Base-by-base conservation (phyloP, 805 yeast genomes). In the Candida patagonica region DNA sequence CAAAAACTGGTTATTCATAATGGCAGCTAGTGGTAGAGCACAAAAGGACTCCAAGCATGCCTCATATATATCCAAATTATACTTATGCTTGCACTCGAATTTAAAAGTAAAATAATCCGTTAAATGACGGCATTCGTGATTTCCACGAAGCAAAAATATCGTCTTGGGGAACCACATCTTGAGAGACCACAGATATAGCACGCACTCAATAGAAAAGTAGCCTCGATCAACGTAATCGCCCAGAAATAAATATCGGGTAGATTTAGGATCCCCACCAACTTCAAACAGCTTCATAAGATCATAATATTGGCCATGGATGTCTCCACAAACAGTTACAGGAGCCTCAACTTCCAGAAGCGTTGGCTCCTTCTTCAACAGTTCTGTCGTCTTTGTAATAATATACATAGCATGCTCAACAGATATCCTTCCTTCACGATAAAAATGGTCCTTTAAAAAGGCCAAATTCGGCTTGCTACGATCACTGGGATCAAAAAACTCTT, bases 201-300 rank as follows among this genome's bases (percentile, higher is more conserved):
- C 56, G 41, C 66, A 61, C 46, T 89, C 98, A 45, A 86, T 74
- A 10, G 95, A 82, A 55, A 83, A 88, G 17, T 83, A 75, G 3
- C 98, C 98, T 48, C 98, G 70, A 62, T 89, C 98, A 16, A 89
- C 96, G 56, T 88, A 89, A 61, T 89, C 97, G 12, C 97, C 96
- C 41, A 88, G 62, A 53, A 89, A 88, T 40, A 88, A 65, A 57
- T 85, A 89, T 15, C 82, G 70, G 1, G 94, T 80, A n/a, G 56
- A 61, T 12, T 63, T 67, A 9, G 96, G 95, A 54, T 80, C 78
- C 2, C 97, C 97, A 29, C 96, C 95, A 13, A 87, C 89, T 57
- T 89, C 96, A 55, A 89, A 84, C 32, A 89, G 65, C 60, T 88
- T 87, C 74, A 88, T 69, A 50, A 89, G 68, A 60, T 89, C 98